Evolutionary conservation across 2,329 filamentous ascomycete genomes (phyloP), one percentile per base, ranked within the genome.

Genomic region (Tolypocladium guangdongense): DNA sequence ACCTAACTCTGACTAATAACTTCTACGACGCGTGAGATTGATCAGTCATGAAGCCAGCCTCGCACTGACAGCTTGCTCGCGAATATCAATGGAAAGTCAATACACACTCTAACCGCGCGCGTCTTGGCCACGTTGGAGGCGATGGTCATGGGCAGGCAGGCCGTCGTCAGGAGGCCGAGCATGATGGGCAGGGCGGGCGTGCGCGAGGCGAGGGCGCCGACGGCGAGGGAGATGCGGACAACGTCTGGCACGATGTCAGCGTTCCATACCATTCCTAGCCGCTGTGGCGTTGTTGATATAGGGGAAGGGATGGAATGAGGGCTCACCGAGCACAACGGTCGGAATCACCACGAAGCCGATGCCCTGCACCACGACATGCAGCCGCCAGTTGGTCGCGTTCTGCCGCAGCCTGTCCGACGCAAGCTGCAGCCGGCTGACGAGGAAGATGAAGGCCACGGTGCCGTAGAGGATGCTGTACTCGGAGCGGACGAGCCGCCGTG

Each of bases 41-140:
- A n/a, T n/a, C n/a, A n/a, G n/a, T n/a, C n/a, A n/a, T n/a, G n/a
- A n/a, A n/a, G n/a, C n/a, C n/a, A n/a, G n/a, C n/a, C n/a, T n/a
- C n/a, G n/a, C n/a, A n/a, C n/a, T n/a, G n/a, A n/a, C n/a, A n/a
- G n/a, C n/a, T n/a, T n/a, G n/a, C n/a, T n/a, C n/a, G n/a, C n/a
- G n/a, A n/a, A n/a, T n/a, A n/a, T n/a, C n/a, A n/a, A n/a, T n/a
- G n/a, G n/a, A n/a, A n/a, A n/a, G n/a, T n/a, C n/a, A n/a, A n/a
- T n/a, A n/a, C n/a, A n/a, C n/a, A n/a, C n/a, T n/a, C n/a, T n/a
- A n/a, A n/a, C 81, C 39, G 81, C 75, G 30, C 83, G 72, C 7
- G 86, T 88, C 84, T 88, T 88, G 41, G 88, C 82, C 8, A 87
- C 82, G 64, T 88, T 88, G 47, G 82, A 87, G 8, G 83, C 79